These are phyloP conservation scores for Colletotrichum higginsianum DNA, from an alignment of 2,329 filamentous ascomycete genomes.

Conservation along the genomic window DNA sequence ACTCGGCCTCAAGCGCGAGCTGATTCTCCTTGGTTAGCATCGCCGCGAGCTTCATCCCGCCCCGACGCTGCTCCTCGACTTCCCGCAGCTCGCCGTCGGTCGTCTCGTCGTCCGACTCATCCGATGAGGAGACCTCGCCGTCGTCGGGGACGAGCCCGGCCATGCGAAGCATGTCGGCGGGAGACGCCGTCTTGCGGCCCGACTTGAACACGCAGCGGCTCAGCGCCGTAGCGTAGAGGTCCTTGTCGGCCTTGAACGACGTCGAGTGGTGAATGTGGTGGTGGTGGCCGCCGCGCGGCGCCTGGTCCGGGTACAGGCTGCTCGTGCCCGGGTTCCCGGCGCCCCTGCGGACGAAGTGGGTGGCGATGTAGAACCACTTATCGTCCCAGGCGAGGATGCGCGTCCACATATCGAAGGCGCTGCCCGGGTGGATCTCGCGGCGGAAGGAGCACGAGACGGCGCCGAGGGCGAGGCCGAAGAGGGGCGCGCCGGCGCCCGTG, in stretches of 20 bases:
- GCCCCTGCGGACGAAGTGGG: constrained; percentile 63
- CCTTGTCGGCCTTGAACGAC: constrained; percentile 41
- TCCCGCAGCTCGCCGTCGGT: constrained; percentile 32
- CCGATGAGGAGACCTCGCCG: constrained; percentile 41
- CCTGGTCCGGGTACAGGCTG: constrained; percentile 52
- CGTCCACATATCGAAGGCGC: constrained; percentile 12
- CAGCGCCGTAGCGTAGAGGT: constrained; percentile 66
- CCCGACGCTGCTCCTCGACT: constrained; percentile 53
- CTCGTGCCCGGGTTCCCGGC: constrained; percentile 52
- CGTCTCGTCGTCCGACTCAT: background rate
- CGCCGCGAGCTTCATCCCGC: constrained; percentile 52
- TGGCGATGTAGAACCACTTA: constrained; percentile 55
- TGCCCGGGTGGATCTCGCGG: constrained; percentile 44
- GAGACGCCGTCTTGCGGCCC: constrained; percentile 75
- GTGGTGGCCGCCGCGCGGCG: background rate
- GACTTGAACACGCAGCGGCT: constrained; percentile 74
- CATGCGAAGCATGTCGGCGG: constrained; percentile 72
- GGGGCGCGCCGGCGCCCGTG: constrained; percentile 48
- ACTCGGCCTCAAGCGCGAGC: constrained; percentile 50
- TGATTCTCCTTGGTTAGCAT: constrained; percentile 48
- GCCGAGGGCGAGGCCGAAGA: constrained; percentile 60
- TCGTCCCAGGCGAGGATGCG: constrained; percentile 12
- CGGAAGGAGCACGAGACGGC: constrained; percentile 69
- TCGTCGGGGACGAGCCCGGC: constrained; percentile 71
- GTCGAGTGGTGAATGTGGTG: too few species aligned